These are phyloP conservation scores for Pichia occidentalis DNA, from an alignment of 805 yeast species.

Conservation along the genomic window DNA sequence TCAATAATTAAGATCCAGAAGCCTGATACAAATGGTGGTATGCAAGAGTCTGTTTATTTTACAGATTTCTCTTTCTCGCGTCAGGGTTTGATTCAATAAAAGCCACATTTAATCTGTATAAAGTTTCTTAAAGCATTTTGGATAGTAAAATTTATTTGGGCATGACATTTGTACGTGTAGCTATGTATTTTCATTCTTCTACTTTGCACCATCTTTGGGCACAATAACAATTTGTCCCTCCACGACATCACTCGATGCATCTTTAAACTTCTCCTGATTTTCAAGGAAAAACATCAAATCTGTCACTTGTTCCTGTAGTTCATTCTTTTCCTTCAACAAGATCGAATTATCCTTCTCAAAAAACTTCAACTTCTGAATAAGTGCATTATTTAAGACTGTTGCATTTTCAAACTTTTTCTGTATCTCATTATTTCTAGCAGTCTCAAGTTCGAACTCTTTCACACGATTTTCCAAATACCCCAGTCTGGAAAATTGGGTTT, in stretches of 20 bases:
- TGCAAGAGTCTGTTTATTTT: constrained; percentile 29
- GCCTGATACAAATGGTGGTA: constrained; percentile 20
- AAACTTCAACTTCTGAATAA: constrained; percentile 35
- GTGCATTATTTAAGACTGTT: constrained; percentile 35
- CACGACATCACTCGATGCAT: constrained; percentile 63
- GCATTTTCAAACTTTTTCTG: constrained; percentile 39
- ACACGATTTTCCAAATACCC: constrained; percentile 6
- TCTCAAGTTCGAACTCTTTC: constrained; percentile 16
- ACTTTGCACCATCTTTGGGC: constrained; percentile 10
- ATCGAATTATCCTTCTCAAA: constrained; percentile 29
- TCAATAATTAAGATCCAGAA: constrained; percentile 29
- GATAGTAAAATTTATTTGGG: too few species aligned
- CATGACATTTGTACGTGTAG: background rate
- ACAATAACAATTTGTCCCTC: constrained; percentile 59
- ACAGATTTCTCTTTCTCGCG: constrained; percentile 29
- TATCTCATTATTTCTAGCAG: constrained; percentile 17
- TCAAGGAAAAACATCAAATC: constrained; percentile 80
- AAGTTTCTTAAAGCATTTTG: background rate
- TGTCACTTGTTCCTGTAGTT: constrained; percentile 54
- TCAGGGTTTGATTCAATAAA: constrained; percentile 11
- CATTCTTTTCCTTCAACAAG: constrained; percentile 37
- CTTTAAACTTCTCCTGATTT: constrained; percentile 62
- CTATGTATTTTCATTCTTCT: background rate
- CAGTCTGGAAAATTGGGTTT: constrained; percentile 8
- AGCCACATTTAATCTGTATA: background rate